Percentiles rank a stretch among this genome's conserved stretches.
Evolutionary conservation across 2,329 filamentous ascomycete species (phyloP).

Genomic region (Arthrobotrys entomopaga): DNA sequence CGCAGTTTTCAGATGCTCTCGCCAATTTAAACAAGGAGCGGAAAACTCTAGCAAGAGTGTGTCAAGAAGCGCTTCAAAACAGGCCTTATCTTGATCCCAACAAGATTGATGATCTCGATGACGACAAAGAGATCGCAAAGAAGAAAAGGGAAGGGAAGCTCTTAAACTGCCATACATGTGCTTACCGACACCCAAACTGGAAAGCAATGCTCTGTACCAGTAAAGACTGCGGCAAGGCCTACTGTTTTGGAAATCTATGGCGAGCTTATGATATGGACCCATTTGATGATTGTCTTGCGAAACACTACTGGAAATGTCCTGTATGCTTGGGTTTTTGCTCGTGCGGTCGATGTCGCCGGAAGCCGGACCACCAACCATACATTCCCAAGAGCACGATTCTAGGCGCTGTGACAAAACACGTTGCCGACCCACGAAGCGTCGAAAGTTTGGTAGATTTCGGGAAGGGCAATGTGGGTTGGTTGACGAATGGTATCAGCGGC

Average conservation of each 20-base stretch:
- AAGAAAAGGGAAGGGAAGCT: conserved; percentile 68
- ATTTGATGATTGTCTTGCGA: conserved; percentile 77
- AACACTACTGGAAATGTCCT: conserved; percentile 84
- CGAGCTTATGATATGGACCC: conserved; percentile 92
- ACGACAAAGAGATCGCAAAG: conserved; percentile 62
- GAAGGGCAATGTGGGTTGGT: conserved; percentile 85
- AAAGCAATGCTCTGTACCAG: conserved; percentile 82
- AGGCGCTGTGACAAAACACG: conserved; percentile 87
- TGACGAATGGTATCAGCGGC: conserved; percentile 69
- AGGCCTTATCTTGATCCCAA: conserved; percentile 72
- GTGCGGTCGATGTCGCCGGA: conserved; percentile 79
- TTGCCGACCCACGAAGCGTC: conserved; percentile 90
- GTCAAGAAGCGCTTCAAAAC: conserved; percentile 82
- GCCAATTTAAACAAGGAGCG: conserved; percentile 70
- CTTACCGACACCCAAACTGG: conserved; percentile 81
- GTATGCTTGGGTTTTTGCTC: conserved; percentile 88
- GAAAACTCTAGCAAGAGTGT: conserved; percentile 90
- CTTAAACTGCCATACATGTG: conserved; percentile 82
- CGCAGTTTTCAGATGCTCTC: conserved; percentile 76
- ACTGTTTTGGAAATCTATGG: conserved; percentile 94
- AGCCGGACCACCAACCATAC: conserved; percentile 77
- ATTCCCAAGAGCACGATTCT: conserved; percentile 86
- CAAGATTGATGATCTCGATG: conserved; percentile 69
- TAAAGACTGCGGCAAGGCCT: conserved; percentile 75
- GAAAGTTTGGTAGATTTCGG: conserved; percentile 92